Base-by-base conservation (phyloP, 2,329 filamentous ascomycete genomes). In the Exophiala calicioides region DNA sequence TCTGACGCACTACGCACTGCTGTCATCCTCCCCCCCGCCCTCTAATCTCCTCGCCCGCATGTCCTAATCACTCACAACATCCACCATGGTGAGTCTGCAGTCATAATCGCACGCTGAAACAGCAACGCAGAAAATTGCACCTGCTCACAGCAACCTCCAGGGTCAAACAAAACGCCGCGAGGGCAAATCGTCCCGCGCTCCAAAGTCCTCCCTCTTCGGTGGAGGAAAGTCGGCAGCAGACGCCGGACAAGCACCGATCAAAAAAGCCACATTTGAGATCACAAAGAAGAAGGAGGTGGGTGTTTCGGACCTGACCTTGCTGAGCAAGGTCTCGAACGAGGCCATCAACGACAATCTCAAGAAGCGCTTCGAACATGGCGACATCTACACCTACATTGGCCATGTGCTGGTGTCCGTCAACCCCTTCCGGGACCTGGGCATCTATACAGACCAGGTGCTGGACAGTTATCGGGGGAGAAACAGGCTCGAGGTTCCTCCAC, bases 381-480 rank as follows among this genome's bases (percentile, higher is more conserved):
- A 98, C 73, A 98, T 98, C 68, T 98, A 98, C 75, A 98, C 93
- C 65, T 98, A 98, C 71, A 98, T 98, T 68, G 93, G 93, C 74
- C 91, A 97, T 85, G 93, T 98, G 70, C 72, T 98, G 79, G 93
- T 98, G 60, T 97, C 93, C 29, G 93, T 98, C 68, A 98, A 98
- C 70, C 93, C 93, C 26, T 98, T 98, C 71, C 84, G 89, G 66
- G 93, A 98, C 66, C 78, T 95, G 74, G 93, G 93, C 46, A 97
- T 98, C 73, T 98, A 98, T 73, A 97, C 91, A 68, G 91, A 97
- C 59, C 75, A 85, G 63, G 90, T 97, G 48, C 81, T 98, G 63
- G 84, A 95, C 37, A 91, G 88, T 64, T 98, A 98, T 76, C 86
- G 84, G 71, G 91, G 91, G 60, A 96, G 97, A 78, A 98, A 98